Evolutionary conservation across 495 filamentous ascomycete genomes (phyloP), one percentile per base, ranked within the genome.

Genomic region (Aspergillus nidulans): DNA sequence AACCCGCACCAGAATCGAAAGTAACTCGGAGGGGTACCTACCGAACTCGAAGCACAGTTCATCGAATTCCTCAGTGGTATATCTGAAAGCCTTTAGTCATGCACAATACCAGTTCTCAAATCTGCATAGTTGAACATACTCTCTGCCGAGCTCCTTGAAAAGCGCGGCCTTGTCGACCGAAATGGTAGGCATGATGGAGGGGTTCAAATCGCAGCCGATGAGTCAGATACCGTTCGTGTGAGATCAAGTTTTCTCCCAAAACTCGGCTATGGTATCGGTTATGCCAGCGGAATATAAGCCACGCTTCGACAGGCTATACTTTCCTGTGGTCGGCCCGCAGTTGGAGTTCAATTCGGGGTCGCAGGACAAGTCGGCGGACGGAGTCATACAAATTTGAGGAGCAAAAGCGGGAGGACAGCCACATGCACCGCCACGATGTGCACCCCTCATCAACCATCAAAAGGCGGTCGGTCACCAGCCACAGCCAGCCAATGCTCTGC

Each of bases 1-100:
- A 66, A 62, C 52, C 66, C 69, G 66, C 63, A 63, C 67, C 36
- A 65, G 55, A 56, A 21, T 23, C 30, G 19, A 34, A n/a, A 46
- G 39, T 30, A 52, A 34, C 9, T 36, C 46, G 36, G 36, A 39
- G 13, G 20, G 43, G 53, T 48, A 69, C 78, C 61, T 72, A 85
- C 91, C 94, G 69, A 96, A 99, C 61, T 99, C 94, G 81, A 99
- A 98, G 69, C 94, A 99, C 60, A 99, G 77, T 65, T 95, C 87
- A 66, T 98, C 92, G 68, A 99, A 97, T 66, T 92, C 89, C 58
- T 96, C 83, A 61, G 87, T 89, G 41, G 92, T 96, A 69, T 91
- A 96, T 24, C 88, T 92, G 36, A 30, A 68, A 57, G 38, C 8
- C 30, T 21, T 18, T 25, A 10, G 21, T 59, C 13, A 59, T 47